phyloP scores from a whole-genome alignment of 495 filamentous ascomycete genomes.

The Penicillium flavigenum region DNA sequence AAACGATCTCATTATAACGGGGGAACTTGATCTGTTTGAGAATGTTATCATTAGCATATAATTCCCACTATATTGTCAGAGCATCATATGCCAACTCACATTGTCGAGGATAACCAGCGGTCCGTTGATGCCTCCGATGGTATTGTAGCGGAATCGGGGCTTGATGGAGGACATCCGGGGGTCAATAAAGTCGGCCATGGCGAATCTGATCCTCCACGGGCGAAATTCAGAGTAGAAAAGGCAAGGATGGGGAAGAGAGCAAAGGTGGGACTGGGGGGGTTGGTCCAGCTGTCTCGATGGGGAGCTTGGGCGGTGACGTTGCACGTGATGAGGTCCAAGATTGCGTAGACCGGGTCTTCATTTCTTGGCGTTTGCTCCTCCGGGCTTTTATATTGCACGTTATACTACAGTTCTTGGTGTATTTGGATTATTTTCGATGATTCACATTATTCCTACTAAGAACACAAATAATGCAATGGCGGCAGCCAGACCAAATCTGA shows the following conservation, averaged over 20 bases:
- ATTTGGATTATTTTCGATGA: no score
- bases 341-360: background rate
- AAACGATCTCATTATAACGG: slow-evolving; percentile 96
- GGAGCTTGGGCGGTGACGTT: slow-evolving; percentile 32
- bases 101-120: slow-evolving; percentile 96
- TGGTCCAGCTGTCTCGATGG: slow-evolving; percentile 31
- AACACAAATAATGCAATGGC: no score
- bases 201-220: slow-evolving; percentile 27
- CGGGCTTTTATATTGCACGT: no score
- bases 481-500: no score
- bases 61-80: slow-evolving; percentile 1
- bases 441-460: no score
- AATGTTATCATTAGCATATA: slow-evolving; percentile 13
- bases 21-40: slow-evolving; percentile 85
- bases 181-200: slow-evolving; percentile 65
- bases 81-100: slow-evolving; percentile 48
- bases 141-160: slow-evolving; percentile 94
- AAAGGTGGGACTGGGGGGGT: slow-evolving; percentile 27
- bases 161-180: slow-evolving; percentile 78
- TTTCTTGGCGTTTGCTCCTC: background rate
- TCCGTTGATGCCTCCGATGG: slow-evolving; percentile 95
- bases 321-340: slow-evolving; percentile 23
- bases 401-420: no score
- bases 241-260: slow-evolving; percentile 19
- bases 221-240: slow-evolving; percentile 11